Conservation (phyloP, 139 green algal genomes). For the Diplosphaera chodatii region DNA sequence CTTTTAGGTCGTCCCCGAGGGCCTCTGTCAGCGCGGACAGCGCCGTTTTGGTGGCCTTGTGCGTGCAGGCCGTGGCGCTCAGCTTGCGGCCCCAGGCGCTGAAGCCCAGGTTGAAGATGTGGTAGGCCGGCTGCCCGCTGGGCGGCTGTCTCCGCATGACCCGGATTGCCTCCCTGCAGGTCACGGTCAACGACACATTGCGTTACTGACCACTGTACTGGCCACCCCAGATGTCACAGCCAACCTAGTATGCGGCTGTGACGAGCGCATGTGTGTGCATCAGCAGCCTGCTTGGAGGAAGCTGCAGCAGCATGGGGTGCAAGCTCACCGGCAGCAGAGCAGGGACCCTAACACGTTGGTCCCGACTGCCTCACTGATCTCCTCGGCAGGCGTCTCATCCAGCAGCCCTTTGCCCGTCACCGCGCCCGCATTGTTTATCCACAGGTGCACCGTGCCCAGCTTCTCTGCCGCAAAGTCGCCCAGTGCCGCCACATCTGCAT, state of each 20-base stretch:
- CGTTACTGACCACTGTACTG: no score
- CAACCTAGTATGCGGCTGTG: no score
- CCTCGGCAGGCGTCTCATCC: constrained; percentile 27
- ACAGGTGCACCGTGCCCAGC: constrained; percentile 39
- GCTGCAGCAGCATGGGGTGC: no score
- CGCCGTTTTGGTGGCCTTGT: constrained; percentile 54
- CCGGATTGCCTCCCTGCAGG: constrained; percentile 31
- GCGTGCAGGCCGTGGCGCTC: constrained; percentile 34
- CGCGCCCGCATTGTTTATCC: constrained; percentile 58
- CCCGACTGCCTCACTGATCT: constrained; percentile 42
- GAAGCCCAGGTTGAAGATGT: constrained; percentile 35
- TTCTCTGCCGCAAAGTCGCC: constrained; percentile 16
- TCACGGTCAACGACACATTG: no score
- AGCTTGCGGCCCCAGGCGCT: constrained; percentile 18
- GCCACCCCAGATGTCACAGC: no score
- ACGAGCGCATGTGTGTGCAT: no score
- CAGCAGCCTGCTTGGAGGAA: no score
- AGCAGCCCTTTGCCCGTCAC: constrained; percentile 47
- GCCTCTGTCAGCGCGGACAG: constrained; percentile 47
- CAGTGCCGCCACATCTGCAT: constrained; percentile 23
- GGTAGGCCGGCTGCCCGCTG: constrained; percentile 13
- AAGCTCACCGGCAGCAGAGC: constrained; percentile 35
- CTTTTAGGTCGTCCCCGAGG: constrained; percentile 37
- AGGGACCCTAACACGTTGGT: constrained; percentile 52
- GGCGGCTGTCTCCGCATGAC: constrained; percentile 40